Evolutionary conservation across 73 alveolate species (phyloP).

Genomic region (Symbiodinium natans): DNA sequence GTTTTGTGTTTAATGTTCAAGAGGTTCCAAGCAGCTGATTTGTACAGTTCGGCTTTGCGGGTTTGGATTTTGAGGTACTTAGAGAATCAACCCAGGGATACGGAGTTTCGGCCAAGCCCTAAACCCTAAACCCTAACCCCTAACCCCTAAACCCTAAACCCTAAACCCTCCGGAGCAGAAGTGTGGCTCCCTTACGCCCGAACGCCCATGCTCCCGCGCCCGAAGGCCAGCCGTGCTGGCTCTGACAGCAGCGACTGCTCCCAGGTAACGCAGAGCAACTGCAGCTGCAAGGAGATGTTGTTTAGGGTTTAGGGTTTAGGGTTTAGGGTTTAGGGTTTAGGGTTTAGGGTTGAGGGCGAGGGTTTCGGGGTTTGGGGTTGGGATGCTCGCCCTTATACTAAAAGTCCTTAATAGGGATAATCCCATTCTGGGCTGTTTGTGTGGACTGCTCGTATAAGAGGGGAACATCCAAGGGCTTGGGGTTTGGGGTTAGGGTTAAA

Average conservation of each 20-base stretch:
- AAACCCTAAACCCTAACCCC: neutral
- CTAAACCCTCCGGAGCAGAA: neutral
- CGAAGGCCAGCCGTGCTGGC: neutral
- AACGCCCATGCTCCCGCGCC: neutral
- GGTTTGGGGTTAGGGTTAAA: no score
- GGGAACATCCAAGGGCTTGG: no score
- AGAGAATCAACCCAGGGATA: no score
- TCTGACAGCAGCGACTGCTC: neutral
- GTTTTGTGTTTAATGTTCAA: neutral
- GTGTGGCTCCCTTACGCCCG: no score
- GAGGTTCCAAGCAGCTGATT: no score
- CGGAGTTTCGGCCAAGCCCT: no score
- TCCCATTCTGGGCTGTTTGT: no score
- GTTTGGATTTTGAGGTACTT: no score
- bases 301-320: neutral
- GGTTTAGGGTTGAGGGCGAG: neutral
- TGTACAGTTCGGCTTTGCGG: no score
- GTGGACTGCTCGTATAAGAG: no score
- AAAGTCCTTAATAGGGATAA: no score
- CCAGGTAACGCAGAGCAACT: neutral
- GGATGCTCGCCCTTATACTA: no score
- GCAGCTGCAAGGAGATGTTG: neutral
- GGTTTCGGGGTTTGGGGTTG: neutral
- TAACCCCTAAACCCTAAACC: neutral
- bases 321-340: neutral